A percentile compares a stretch with the other conserved stretches of the same genome.
Evolutionary conservation across 441 rosid genomes (phyloP).

Genomic region (Geranium incanum): DNA sequence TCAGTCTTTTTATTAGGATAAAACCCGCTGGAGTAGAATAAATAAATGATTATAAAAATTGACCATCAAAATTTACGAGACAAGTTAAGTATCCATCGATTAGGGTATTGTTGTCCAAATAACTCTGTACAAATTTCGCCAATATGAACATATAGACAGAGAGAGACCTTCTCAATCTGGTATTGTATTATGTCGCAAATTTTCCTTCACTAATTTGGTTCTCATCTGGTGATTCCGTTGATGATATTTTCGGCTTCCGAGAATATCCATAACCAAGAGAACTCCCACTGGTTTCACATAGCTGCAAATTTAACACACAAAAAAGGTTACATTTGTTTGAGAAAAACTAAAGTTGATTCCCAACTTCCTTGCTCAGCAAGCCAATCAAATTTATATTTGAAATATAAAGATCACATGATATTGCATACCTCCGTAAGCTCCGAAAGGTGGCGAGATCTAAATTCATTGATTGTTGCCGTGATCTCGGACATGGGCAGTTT

Average conservation of each 20-base stretch:
- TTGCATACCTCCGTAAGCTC: slow-evolving; percentile 75
- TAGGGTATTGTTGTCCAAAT: not conserved
- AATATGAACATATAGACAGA: slow-evolving; percentile 22
- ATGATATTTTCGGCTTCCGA: slow-evolving; percentile 50
- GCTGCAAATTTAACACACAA: slow-evolving; percentile 35
- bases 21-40: too few species aligned
- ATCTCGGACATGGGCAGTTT: slow-evolving; percentile 85
- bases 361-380: not conserved
- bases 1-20: too few species aligned
- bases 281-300: slow-evolving; percentile 75
- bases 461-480: slow-evolving; percentile 78
- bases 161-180: slow-evolving; percentile 16
- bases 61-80: slow-evolving; percentile 5
- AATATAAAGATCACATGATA: not conserved
- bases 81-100: not conserved
- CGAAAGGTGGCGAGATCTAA: slow-evolving; percentile 83
- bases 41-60: not conserved
- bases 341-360: not conserved
- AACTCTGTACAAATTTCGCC: not conserved
- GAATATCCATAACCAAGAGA: slow-evolving; percentile 90
- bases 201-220: slow-evolving; percentile 62
- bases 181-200: slow-evolving; percentile 34
- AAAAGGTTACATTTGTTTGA: not conserved
- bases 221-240: slow-evolving; percentile 59
- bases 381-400: not conserved